Percentiles rank a stretch among this genome's conserved stretches.
Conservation (phyloP, 2,329 filamentous ascomycete genomes). For the Cadophora sp. region DNA sequence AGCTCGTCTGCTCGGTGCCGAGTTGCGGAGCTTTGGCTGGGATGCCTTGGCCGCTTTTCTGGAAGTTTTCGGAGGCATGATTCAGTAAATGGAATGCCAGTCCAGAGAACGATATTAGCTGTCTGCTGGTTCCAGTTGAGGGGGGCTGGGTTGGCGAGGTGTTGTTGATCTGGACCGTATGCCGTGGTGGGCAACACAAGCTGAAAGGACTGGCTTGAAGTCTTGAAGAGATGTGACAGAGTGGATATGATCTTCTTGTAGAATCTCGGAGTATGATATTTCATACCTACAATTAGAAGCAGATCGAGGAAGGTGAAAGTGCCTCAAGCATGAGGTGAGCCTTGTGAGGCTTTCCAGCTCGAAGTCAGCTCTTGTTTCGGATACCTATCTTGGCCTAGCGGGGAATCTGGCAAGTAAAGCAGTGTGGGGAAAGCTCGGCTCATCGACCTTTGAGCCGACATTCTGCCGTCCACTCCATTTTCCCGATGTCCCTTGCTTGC, state of each 20-base stretch:
- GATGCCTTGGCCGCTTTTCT: neutral
- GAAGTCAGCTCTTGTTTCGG: neutral
- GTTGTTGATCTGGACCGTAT: too few relatives aligned
- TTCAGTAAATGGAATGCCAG: neutral
- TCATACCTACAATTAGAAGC: neutral
- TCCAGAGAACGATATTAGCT: too few relatives aligned
- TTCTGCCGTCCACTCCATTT: neutral
- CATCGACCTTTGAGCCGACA: neutral
- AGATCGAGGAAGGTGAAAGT: too few relatives aligned
- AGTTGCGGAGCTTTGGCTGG: neutral
- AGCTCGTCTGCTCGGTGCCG: neutral
- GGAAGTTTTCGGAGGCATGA: neutral
- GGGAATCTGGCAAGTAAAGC: neutral
- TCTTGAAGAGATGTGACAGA: too few relatives aligned
- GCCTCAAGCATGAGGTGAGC: too few relatives aligned
- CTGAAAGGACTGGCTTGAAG: too few relatives aligned
- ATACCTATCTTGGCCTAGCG: neutral
- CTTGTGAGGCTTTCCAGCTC: too few relatives aligned
- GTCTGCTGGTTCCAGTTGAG: too few relatives aligned
- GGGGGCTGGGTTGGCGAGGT: too few relatives aligned
- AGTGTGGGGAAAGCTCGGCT: slow-evolving; percentile 1
- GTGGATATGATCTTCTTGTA: too few relatives aligned
- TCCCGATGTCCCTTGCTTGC: slow-evolving; percentile 1
- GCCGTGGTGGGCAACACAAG: too few relatives aligned
- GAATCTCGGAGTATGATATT: too few relatives aligned